Percentiles rank a stretch among this genome's conserved stretches.
Conservation (phyloP, 352 stramenopile species). For the Pelagophyceae sp. region DNA sequence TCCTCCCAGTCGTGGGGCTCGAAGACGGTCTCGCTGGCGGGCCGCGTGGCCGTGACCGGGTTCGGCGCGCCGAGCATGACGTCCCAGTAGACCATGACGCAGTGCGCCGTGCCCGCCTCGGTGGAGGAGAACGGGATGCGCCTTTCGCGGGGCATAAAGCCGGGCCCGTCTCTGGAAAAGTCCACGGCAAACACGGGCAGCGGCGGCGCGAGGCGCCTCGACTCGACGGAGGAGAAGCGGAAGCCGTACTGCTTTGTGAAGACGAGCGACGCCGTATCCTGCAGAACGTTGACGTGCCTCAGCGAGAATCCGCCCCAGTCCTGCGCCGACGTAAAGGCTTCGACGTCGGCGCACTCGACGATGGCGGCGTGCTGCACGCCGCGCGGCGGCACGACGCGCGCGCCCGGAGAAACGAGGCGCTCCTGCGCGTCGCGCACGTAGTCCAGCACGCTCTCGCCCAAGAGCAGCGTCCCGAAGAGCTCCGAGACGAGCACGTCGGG, state of each 20-base stretch:
- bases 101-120: neutral
- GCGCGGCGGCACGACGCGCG: conserved; percentile 6
- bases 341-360: conserved; percentile 14
- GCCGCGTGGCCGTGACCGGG: neutral
- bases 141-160: neutral
- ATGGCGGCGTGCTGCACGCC: neutral
- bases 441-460: conserved; percentile 9
- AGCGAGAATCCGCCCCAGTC: neutral
- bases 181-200: neutral
- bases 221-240: conserved; percentile 3
- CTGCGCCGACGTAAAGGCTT: neutral
- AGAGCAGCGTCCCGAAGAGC: conserved; percentile 14
- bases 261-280: conserved; percentile 18
- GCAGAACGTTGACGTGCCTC: conserved; percentile 9
- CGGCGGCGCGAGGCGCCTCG: neutral
- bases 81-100: conserved; percentile 15
- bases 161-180: conserved; percentile 1
- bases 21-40: neutral
- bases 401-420: neutral
- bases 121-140: neutral
- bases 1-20: neutral
- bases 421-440: conserved; percentile 2
- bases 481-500: conserved; percentile 15
- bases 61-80: neutral
- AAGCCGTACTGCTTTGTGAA: conserved; percentile 21